A percentile compares a stretch with the other conserved stretches of the same genome.
These are phyloP conservation scores for Candida maris DNA, from an alignment of 805 yeast genomes.

Conservation along the genomic window DNA sequence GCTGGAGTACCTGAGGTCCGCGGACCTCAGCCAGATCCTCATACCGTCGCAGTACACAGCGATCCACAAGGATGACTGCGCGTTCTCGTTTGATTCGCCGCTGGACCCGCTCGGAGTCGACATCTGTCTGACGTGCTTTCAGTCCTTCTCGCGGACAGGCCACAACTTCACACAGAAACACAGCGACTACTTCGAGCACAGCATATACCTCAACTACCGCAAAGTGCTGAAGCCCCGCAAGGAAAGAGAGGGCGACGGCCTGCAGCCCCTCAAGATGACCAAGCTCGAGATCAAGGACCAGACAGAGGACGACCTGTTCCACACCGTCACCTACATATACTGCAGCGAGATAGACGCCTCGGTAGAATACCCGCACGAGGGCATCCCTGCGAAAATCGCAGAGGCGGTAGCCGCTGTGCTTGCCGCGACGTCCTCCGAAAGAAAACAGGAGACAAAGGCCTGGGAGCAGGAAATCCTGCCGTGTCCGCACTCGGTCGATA, in stretches of 20 bases:
- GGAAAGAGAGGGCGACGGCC: slow-evolving; percentile 27
- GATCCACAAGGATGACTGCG: slow-evolving; percentile 86
- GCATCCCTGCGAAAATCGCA: slow-evolving; percentile 28
- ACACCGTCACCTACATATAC: slow-evolving; percentile 41
- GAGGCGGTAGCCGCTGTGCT: slow-evolving; percentile 43
- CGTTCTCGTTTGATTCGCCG: slow-evolving; percentile 76
- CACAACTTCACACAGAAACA: slow-evolving; percentile 58
- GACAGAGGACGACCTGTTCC: slow-evolving; percentile 59
- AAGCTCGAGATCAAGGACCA: slow-evolving; percentile 67
- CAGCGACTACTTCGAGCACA: slow-evolving; percentile 47
- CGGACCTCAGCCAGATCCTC: slow-evolving; percentile 14
- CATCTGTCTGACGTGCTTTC: slow-evolving; percentile 71
- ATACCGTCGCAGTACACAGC: slow-evolving; percentile 33
- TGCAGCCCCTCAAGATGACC: slow-evolving; percentile 46
- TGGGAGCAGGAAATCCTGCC: slow-evolving; percentile 89
- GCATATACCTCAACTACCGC: slow-evolving; percentile 53
- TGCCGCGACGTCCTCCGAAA: slow-evolving; percentile 54
- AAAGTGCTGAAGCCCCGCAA: slow-evolving; percentile 46
- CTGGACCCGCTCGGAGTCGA: slow-evolving; percentile 57
- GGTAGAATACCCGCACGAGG: slow-evolving; percentile 28
- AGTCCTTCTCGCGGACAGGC: slow-evolving; percentile 54
- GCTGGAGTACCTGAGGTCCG: slow-evolving; percentile 15
- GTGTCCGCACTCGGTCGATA: slow-evolving; percentile 69
- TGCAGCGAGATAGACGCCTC: slow-evolving; percentile 30
- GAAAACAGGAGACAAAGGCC: slow-evolving; percentile 68